Evolutionary conservation across 768 basidiomycete genomes (phyloP), one percentile per base, ranked within the genome.

Genomic region (Hygrophorus pudorinus): DNA sequence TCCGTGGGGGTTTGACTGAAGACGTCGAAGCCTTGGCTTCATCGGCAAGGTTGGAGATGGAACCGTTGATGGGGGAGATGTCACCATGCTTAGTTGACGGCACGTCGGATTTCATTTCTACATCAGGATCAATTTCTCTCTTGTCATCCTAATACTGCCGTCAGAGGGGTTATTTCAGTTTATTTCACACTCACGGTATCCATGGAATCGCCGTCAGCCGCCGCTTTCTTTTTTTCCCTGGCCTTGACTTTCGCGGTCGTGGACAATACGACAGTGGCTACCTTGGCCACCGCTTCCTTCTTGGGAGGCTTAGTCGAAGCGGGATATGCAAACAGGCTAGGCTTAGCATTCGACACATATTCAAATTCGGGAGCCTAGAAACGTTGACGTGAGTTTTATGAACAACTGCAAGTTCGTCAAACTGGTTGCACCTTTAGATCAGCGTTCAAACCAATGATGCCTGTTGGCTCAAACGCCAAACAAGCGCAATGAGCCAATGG

Each of bases 171-270:
- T 6, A 18, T 8, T 4, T 5, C 42, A 44, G 34, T 1, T n/a
- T 14, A 31, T 9, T 12, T 24, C 18, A 7, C n/a, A 63, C 81
- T 64, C 53, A 92, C 90, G 40, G 78, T 73, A 16, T 94, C 88
- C 81, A 92, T 91, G 1, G 71, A 68, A 37, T 86, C 85, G 9
- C 75, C 78, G 40, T 90, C 90, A 3, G 78, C 80, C 33, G 78
- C 85, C 35, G 85, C 88, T 63, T 96, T 91, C 55, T 79, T 85
- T 73, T 87, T 93, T 58, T 92, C 91, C 51, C 96, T 75, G 1
- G 92, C 92, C 60, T 89, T 90, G n/a, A 87, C 90, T 61, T 90
- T 94, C 0, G 92, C 94, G 1, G 96, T 99, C 0, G 96, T 98
- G 6, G 91, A 96, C 32, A 99, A 73, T 9, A 99, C 93, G 29